These are phyloP conservation scores for Tetradesmus obliquus DNA, from an alignment of 139 green algal species.

Conservation along the genomic window DNA sequence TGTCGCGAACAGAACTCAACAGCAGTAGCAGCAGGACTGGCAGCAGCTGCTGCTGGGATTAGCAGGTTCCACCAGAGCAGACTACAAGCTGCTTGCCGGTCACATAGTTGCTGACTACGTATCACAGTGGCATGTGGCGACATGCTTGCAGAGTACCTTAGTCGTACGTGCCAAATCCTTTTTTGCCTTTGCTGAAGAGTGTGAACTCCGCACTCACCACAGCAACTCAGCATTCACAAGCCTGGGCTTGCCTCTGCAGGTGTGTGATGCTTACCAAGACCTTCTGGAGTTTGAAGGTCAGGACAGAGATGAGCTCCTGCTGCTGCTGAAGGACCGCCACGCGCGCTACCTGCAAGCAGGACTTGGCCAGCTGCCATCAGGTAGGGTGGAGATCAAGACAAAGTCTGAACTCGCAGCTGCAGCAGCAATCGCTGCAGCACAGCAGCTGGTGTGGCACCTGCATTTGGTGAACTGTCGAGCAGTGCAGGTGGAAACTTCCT, in stretches of 20 bases:
- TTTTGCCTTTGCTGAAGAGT: too few species aligned
- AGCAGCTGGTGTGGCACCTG: neutral
- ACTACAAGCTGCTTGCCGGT: too few species aligned
- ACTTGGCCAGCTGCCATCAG: slow-evolving; percentile 62
- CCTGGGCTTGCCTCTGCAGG: neutral
- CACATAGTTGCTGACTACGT: too few species aligned
- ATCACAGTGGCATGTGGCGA: too few species aligned
- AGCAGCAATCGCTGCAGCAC: neutral
- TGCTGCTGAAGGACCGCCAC: slow-evolving; percentile 67
- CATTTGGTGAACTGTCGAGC: neutral
- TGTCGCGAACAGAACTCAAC: neutral
- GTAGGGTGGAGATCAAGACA: neutral
- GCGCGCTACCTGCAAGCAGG: slow-evolving; percentile 72
- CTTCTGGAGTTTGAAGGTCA: slow-evolving; percentile 10
- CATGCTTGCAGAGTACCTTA: too few species aligned
- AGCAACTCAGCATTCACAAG: too few species aligned
- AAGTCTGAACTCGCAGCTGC: neutral
- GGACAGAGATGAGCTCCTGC: slow-evolving; percentile 44
- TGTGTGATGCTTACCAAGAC: slow-evolving; percentile 29
- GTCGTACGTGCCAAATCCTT: too few species aligned
- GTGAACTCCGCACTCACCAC: too few species aligned
- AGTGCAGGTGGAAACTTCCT: neutral
- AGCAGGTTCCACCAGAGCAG: too few species aligned
- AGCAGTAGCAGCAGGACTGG: neutral
- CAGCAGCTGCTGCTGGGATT: neutral